Conservation (phyloP, 306 rosid genomes). For the Bauhinia variegata region DNA sequence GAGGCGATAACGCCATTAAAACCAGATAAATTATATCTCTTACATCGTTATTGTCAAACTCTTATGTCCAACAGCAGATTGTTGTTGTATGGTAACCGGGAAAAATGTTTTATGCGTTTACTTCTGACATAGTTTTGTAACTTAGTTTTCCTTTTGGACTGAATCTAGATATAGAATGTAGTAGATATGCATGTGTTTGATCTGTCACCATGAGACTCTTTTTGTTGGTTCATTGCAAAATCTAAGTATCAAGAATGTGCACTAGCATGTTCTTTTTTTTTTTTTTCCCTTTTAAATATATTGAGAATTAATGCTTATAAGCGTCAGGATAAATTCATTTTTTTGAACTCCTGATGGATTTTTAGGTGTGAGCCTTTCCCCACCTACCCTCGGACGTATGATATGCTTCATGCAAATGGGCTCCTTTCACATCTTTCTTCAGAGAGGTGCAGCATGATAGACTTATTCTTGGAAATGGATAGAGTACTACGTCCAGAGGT, state of each 20-base stretch:
- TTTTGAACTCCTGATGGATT: conserved; percentile 40
- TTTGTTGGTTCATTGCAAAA: conserved; percentile 22
- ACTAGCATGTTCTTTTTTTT: neutral
- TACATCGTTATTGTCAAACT: conserved; percentile 10
- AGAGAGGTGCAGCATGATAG: conserved; percentile 77
- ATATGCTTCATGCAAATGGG: conserved; percentile 85
- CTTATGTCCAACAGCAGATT: conserved; percentile 8
- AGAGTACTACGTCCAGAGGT: conserved; percentile 98
- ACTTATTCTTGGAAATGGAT: conserved; percentile 91
- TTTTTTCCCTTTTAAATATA: too few relatives aligned
- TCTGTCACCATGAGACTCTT: conserved; percentile 20
- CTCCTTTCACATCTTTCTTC: conserved; percentile 72
- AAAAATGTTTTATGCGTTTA: neutral
- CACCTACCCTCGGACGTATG: conserved; percentile 94
- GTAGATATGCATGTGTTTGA: conserved; percentile 21
- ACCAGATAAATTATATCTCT: conserved; percentile 14
- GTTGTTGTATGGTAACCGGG: conserved; percentile 15
- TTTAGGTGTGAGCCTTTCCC: conserved; percentile 98
- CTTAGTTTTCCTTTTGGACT: conserved; percentile 29
- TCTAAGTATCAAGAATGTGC: conserved; percentile 18
- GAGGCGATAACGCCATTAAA: conserved; percentile 22
- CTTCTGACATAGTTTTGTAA: too few relatives aligned
- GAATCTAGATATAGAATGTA: conserved; percentile 22
- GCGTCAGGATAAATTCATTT: conserved; percentile 13
- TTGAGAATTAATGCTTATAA: conserved; percentile 5